These are phyloP conservation scores for Cavenderia fasciculata DNA, from an alignment of 78 protist genomes.

Conservation along the genomic window DNA sequence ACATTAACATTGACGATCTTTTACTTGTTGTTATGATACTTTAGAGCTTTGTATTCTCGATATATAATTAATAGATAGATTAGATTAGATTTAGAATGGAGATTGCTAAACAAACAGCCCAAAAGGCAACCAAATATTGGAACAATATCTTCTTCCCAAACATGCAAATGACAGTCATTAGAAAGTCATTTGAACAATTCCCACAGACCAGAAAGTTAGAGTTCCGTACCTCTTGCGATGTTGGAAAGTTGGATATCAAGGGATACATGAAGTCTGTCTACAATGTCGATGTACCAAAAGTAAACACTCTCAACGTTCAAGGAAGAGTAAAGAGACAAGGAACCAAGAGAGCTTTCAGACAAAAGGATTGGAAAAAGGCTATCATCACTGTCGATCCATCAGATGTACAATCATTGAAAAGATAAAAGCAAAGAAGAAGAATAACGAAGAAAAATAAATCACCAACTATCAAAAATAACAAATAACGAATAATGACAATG, in stretches of 20 bases:
- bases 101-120: background rate
- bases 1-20: no score
- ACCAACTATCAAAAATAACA: no score
- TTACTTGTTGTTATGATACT: background rate
- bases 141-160: conserved; percentile 70
- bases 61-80: background rate
- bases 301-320: conserved; percentile 71
- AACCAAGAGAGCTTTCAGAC: conserved; percentile 32
- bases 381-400: conserved; percentile 63
- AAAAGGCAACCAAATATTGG: conserved; percentile 7
- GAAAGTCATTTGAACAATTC: conserved; percentile 35
- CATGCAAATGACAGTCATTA: conserved; percentile 29
- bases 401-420: conserved; percentile 13
- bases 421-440: background rate
- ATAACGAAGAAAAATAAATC: background rate
- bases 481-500: no score
- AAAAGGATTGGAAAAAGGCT: conserved; percentile 52
- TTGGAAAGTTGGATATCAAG: conserved; percentile 65
- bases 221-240: conserved; percentile 47
- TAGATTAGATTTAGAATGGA: background rate
- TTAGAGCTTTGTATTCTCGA: background rate
- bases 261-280: conserved; percentile 40
- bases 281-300: conserved; percentile 45
- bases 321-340: conserved; percentile 61
- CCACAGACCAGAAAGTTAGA: conserved; percentile 2